These are phyloP conservation scores for Vitis hybrid DNA, from an alignment of 177 flowering plant species.

Conservation along the genomic window DNA sequence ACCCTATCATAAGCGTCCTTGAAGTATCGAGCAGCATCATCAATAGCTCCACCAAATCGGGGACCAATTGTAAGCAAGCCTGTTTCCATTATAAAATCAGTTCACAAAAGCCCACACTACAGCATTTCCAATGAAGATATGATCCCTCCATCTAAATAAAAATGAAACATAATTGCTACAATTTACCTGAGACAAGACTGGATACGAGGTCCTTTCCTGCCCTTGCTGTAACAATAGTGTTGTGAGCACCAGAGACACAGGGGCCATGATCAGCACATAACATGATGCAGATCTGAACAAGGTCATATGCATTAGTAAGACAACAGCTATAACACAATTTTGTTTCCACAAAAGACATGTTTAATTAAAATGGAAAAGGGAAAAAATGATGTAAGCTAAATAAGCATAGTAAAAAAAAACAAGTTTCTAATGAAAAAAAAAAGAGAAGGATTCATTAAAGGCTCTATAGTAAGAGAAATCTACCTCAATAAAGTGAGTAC, in stretches of 20 bases:
- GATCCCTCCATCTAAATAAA: neutral
- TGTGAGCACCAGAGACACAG: slow-evolving; percentile 98
- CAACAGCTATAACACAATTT: no score
- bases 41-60: slow-evolving; percentile 97
- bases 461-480: neutral
- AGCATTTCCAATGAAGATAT: neutral
- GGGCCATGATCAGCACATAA: slow-evolving; percentile 97
- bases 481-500: slow-evolving; percentile 77
- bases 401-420: neutral
- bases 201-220: slow-evolving; percentile 82
- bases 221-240: slow-evolving; percentile 87
- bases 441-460: neutral
- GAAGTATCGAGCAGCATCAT: slow-evolving; percentile 97
- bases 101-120: neutral
- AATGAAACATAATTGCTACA: neutral
- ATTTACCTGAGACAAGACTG: slow-evolving; percentile 68
- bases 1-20: slow-evolving; percentile 96
- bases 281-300: slow-evolving; percentile 82
- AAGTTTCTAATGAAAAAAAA: neutral
- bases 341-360: no score
- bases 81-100: slow-evolving; percentile 26
- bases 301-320: slow-evolving; percentile 1
- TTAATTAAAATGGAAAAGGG: neutral
- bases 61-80: slow-evolving; percentile 98
- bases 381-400: neutral